Base-by-base conservation (phyloP, 192 early-diverging fungal species). In the Dispira simplex region DNA sequence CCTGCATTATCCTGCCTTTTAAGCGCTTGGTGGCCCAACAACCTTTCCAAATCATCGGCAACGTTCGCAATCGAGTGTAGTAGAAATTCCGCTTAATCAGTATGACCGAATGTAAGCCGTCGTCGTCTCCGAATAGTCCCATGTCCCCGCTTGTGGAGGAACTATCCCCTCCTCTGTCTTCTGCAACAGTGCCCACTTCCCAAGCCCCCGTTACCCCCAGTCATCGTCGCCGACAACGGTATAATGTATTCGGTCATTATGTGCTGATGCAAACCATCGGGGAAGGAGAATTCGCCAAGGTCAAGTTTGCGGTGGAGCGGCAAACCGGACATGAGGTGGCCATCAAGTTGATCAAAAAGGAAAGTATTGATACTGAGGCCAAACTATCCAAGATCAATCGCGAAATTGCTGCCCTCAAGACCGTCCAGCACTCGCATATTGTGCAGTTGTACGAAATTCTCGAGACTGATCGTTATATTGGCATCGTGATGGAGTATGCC, bases 281-380 rank as follows among this genome's bases (percentile, higher is more conserved):
- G 62, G 93, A 96, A 75, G 95, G 93, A 57, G 94, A 98, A 79
- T 96, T 96, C 77, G 93, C 90, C 63, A 95, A 98, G 74, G 93
- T 96, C 64, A 98, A 98, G 75, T 80, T 97, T 14, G 92, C 90
- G 3, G 83, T 89, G 67, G 91, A 98, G 67, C 77, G 78, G 47
- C 81, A 86, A 28, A 75, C 84, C 28, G 78, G 79, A 23, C 79
- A 84, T 66, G 88, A 90, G 77, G 90, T 96, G 21, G 93, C 94
- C 18, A 90, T 98, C 62, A 98, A 98, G 72, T 77, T 98, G 12
- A 95, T 97, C 68, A 86, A 91, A 70, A 92, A 93, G 69, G 90
- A 94, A 63, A 83, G 81, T 60, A 85, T 98, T 39, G 88, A 90
- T 68, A 84, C 82, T 44, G 83, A 84, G 20, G 85, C 81, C 67